These are phyloP conservation scores for Aspergillus indologenus DNA, from an alignment of 495 filamentous ascomycete species.

Conservation along the genomic window DNA sequence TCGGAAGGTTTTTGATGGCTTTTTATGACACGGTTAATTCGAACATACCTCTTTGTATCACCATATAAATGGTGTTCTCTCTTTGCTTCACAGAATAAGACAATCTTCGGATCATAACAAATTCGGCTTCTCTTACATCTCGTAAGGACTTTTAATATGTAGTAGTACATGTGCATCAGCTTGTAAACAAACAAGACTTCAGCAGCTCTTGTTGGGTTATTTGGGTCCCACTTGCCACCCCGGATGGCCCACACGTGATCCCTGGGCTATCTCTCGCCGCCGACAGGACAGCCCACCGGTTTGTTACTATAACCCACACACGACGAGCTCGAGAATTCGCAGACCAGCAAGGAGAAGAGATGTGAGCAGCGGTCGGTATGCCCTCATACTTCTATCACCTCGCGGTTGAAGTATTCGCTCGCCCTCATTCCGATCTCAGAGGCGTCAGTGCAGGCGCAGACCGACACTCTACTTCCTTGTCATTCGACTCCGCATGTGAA, in stretches of 20 bases:
- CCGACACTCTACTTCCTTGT: conserved; percentile 19
- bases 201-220: neutral
- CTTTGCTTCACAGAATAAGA: neutral
- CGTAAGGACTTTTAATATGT: too few relatives aligned
- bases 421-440: conserved; percentile 45
- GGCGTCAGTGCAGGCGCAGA: conserved; percentile 13
- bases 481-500: conserved; percentile 41
- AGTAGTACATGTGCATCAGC: too few relatives aligned
- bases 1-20: conserved; percentile 37
- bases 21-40: conserved; percentile 21
- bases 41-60: conserved; percentile 12
- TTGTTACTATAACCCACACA: neutral
- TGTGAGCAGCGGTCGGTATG: conserved; percentile 51
- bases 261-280: neutral
- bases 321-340: conserved; percentile 5
- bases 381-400: conserved; percentile 92
- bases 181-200: neutral
- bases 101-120: neutral
- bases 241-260: neutral
- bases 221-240: neutral
- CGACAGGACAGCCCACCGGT: neutral
- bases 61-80: conserved; percentile 14
- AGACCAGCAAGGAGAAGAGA: neutral
- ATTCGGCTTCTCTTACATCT: too few relatives aligned
- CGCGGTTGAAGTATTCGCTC: conserved; percentile 69